Evolutionary conservation across 805 yeast genomes (phyloP), one percentile per base, ranked within the genome.

Genomic region (Phaffomyces antillensis): DNA sequence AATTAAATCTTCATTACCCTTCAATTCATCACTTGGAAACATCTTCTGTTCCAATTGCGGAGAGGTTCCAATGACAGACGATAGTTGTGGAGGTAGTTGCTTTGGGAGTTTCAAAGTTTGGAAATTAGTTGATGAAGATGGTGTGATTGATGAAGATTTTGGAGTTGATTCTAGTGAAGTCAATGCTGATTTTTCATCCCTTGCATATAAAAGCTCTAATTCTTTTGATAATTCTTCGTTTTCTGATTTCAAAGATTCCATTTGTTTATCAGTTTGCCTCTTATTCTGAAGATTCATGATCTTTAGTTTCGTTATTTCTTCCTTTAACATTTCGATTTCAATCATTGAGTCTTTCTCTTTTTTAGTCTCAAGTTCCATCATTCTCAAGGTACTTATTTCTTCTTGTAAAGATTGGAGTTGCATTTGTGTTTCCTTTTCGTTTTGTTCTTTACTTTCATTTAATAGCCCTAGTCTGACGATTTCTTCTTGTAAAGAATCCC

Each of bases 1-100:
- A 1, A 58, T 43, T 3, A 54, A 37, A 3, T 58, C 59, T 9
- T 49, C 46, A 16, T 45, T 43, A 4, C 42, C 35, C 20, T 40
- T 6, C 35, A n/a, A 17, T 38, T 42, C 16, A 43, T 26, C 16
- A 28, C 38, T 25, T 18, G 37, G 42, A 23, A 40, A 41, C 18
- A 28, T 28, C 23, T 43, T 46, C 8, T 26, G 26, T 17, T 37
- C 32, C 13, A 36, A 16, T 36, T 33, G 39, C 13, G 47, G 44
- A 7, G 47, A 44, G 5, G 47, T 41, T 13, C 40, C 30, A 20
- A 20, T 20, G 30, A 28, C 13, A 28, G 30, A 11, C 28, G 39
- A 37, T 23, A 16, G 11, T 35, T 41, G 43, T 36, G 40, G 40
- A 15, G 28, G 15, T 15, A 32, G 13, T 34, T 36, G 33, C 36